These are phyloP conservation scores for Pichia ethanolica DNA, from an alignment of 805 yeast species.

Conservation along the genomic window DNA sequence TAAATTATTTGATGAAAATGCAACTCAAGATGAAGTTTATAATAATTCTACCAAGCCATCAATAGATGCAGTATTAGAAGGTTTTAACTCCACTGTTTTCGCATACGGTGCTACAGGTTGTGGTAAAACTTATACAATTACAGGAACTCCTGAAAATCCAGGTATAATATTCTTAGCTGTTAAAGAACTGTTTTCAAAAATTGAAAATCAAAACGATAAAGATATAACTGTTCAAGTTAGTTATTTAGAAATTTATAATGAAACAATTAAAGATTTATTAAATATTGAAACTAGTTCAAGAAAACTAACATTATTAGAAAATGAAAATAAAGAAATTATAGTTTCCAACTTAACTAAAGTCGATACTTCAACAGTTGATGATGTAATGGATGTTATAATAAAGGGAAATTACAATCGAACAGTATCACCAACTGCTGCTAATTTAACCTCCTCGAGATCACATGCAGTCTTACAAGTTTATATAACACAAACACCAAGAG, in stretches of 20 bases:
- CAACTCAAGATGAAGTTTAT: slow-evolving; percentile 64
- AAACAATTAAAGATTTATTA: slow-evolving; percentile 73
- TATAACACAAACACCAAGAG: slow-evolving; percentile 48
- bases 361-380: slow-evolving; percentile 53
- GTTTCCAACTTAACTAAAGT: slow-evolving; percentile 68
- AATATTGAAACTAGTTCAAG: slow-evolving; percentile 38
- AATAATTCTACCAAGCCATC: slow-evolving; percentile 60
- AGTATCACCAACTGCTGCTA: slow-evolving; percentile 84
- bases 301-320: slow-evolving; percentile 59
- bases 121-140: slow-evolving; percentile 91
- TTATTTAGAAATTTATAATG: slow-evolving; percentile 87
- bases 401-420: slow-evolving; percentile 72
- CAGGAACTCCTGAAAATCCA: slow-evolving; percentile 65
- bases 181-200: slow-evolving; percentile 61
- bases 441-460: slow-evolving; percentile 83
- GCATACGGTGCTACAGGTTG: slow-evolving; percentile 98
- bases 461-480: slow-evolving; percentile 88
- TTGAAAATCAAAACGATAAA: slow-evolving; percentile 45
- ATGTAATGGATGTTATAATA: slow-evolving; percentile 71
- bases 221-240: slow-evolving; percentile 56
- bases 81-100: slow-evolving; percentile 84
- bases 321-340: slow-evolving; percentile 51
- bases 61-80: slow-evolving; percentile 69
- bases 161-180: slow-evolving; percentile 76
- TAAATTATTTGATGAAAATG: slow-evolving; percentile 57